Evolutionary conservation across 208 protist species (phyloP).

Genomic region (Wallacemonas sp.): DNA sequence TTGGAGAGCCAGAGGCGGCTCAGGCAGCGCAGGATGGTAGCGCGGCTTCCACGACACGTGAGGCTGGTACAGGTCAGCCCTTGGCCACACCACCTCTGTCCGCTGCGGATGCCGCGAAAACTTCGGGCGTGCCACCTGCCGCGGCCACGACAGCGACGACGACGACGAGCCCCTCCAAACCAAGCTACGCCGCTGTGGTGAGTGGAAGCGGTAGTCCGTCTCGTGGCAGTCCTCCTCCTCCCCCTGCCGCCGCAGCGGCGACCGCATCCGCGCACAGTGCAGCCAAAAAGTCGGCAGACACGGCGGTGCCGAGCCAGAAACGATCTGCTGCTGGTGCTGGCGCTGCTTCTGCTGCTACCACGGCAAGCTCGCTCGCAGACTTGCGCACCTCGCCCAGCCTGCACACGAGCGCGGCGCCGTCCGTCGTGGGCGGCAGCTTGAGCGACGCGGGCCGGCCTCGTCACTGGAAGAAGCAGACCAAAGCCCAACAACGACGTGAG

Average conservation of each 20-base stretch:
- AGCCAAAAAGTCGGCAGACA: too few species aligned
- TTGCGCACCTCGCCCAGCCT: background rate
- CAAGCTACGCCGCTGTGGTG: slow-evolving; percentile 10
- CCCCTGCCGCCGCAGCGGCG: slow-evolving; percentile 25
- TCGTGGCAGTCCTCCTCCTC: slow-evolving; percentile 14
- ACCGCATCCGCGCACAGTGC: too few species aligned
- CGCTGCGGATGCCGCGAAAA: too few species aligned
- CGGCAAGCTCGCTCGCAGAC: background rate
- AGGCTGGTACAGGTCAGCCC: too few species aligned
- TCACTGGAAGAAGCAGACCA: slow-evolving; percentile 86
- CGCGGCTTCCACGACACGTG: too few species aligned
- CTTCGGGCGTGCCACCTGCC: background rate
- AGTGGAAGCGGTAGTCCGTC: slow-evolving; percentile 5
- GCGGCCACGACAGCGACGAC: background rate
- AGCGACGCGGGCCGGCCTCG: slow-evolving; percentile 20
- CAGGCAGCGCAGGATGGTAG: background rate
- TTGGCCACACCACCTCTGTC: too few species aligned
- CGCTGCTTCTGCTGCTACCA: too few species aligned
- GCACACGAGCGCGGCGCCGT: background rate
- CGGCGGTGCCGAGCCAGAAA: too few species aligned
- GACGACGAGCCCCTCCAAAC: slow-evolving; percentile 4
- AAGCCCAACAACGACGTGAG: slow-evolving; percentile 79
- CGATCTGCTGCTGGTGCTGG: too few species aligned
- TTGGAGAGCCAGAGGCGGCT: slow-evolving; percentile 37
- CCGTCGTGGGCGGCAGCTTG: background rate